phyloP scores from a whole-genome alignment of 352 stramenopile species.

The Thalassiosira hispida region DNA sequence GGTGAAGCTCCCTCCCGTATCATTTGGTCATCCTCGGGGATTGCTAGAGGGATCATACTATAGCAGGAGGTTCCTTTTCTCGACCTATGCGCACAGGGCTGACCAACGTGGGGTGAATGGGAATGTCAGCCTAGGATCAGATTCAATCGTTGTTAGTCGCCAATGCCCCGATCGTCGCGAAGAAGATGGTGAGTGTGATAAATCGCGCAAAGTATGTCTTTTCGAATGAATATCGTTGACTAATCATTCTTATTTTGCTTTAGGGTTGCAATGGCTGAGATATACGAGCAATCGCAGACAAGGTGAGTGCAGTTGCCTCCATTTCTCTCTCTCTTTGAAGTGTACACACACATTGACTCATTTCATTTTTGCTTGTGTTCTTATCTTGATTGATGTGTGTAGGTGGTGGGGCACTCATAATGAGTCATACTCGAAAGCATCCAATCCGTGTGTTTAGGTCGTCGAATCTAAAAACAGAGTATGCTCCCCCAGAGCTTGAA shows the following conservation, averaged over 20 bases:
- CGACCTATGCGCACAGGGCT: slow-evolving; percentile 30
- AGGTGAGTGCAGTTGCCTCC: slow-evolving; percentile 18
- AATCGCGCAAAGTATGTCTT: no score
- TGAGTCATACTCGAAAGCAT: slow-evolving; percentile 17
- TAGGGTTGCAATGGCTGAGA: slow-evolving; percentile 43
- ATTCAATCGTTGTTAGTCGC: slow-evolving; percentile 60
- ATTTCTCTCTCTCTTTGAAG: background rate
- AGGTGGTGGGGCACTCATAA: slow-evolving; percentile 27
- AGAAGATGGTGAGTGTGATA: slow-evolving; percentile 45
- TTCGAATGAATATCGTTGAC: background rate
- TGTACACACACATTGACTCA: background rate
- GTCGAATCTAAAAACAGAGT: slow-evolving; percentile 33
- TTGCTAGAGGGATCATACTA: slow-evolving; percentile 34
- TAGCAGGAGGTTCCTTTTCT: slow-evolving; percentile 34
- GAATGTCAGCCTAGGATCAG: slow-evolving; percentile 46
- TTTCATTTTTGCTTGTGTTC: slow-evolving; percentile 10
- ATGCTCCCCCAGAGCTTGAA: slow-evolving; percentile 22
- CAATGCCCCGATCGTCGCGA: slow-evolving; percentile 41
- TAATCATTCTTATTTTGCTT: background rate
- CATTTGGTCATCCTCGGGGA: slow-evolving; percentile 40
- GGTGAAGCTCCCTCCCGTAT: slow-evolving; percentile 28
- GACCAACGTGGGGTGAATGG: slow-evolving; percentile 60
- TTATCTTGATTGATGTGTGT: background rate
- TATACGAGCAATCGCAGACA: slow-evolving; percentile 48
- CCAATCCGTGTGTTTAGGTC: slow-evolving; percentile 46